Percentiles rank a stretch among this genome's conserved stretches.
phyloP scores from a whole-genome alignment of 2,329 filamentous ascomycete genomes.

The Exophiala bonariae region DNA sequence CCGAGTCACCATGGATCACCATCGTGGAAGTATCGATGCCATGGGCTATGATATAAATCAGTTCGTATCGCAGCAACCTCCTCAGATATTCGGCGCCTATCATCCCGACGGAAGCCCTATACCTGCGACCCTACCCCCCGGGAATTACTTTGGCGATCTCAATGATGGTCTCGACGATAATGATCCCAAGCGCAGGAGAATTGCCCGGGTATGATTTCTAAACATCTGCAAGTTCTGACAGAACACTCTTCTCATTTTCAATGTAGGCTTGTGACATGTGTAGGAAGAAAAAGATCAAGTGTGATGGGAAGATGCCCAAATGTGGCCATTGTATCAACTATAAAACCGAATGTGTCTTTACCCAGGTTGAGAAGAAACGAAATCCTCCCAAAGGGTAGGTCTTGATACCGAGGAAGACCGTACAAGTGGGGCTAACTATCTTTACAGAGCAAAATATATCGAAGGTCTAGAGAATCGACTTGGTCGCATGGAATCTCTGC shows the following conservation, averaged over 20 bases:
- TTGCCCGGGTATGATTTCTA: constrained; percentile 69
- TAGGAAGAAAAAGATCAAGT: constrained; percentile 91
- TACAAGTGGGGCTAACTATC: constrained; percentile 1
- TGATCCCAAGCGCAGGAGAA: constrained; percentile 85
- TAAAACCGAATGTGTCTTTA: constrained; percentile 97
- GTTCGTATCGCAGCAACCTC: constrained; percentile 62
- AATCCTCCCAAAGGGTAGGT: constrained; percentile 92
- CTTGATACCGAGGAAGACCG: not conserved
- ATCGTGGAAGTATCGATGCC: constrained; percentile 31
- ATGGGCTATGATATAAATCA: constrained; percentile 48
- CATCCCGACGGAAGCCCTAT: constrained; percentile 61
- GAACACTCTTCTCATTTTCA: constrained; percentile 8
- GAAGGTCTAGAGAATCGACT: constrained; percentile 93
- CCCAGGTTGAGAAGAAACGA: constrained; percentile 97
- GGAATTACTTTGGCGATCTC: constrained; percentile 43
- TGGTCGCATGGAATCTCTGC: constrained; percentile 90
- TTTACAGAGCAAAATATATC: constrained; percentile 87
- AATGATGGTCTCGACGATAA: constrained; percentile 57
- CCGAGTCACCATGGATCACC: constrained; percentile 21
- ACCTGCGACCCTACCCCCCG: constrained; percentile 47
- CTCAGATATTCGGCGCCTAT: constrained; percentile 69
- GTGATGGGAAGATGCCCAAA: constrained; percentile 90
- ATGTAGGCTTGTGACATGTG: constrained; percentile 90
- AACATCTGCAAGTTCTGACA: not conserved
- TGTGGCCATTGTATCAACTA: constrained; percentile 97